Conservation (phyloP, 306 rosid genomes). For the Sicyos baderoa region DNA sequence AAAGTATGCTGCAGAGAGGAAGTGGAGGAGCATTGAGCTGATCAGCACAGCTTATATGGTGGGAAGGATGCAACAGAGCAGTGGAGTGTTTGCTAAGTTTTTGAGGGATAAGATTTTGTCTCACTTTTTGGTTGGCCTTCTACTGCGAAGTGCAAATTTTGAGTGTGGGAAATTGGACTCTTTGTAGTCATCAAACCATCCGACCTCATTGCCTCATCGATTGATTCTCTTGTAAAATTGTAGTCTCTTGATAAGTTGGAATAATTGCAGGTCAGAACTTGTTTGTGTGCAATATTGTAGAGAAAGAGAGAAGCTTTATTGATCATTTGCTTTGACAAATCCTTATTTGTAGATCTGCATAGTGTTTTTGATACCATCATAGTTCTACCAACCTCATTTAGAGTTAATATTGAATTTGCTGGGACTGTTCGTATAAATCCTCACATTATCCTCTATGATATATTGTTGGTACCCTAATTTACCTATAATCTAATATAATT, state of each 20-base stretch:
- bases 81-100: slow-evolving; percentile 26
- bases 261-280: not conserved
- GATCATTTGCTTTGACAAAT: too few species aligned
- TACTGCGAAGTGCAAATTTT: slow-evolving; percentile 30
- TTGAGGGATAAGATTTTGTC: slow-evolving; percentile 47
- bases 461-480: too few species aligned
- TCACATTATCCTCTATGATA: too few species aligned
- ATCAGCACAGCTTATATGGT: slow-evolving; percentile 32
- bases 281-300: not conserved
- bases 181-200: not conserved
- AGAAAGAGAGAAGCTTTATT: too few species aligned
- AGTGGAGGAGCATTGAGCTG: slow-evolving; percentile 58
- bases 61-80: slow-evolving; percentile 36
- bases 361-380: too few species aligned
- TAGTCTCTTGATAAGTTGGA: not conserved
- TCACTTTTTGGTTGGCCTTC: slow-evolving; percentile 19
- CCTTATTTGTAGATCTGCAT: too few species aligned
- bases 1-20: slow-evolving; percentile 49
- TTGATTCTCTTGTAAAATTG: slow-evolving; percentile 8
- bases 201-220: not conserved
- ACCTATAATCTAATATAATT: too few species aligned
- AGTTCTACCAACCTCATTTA: too few species aligned
- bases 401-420: too few species aligned
- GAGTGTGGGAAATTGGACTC: slow-evolving; percentile 49
- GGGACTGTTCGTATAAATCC: too few species aligned